These are phyloP conservation scores for Apiotrichum akiyoshidainum DNA, from an alignment of 1,284 basidiomycete genomes.

Conservation along the genomic window DNA sequence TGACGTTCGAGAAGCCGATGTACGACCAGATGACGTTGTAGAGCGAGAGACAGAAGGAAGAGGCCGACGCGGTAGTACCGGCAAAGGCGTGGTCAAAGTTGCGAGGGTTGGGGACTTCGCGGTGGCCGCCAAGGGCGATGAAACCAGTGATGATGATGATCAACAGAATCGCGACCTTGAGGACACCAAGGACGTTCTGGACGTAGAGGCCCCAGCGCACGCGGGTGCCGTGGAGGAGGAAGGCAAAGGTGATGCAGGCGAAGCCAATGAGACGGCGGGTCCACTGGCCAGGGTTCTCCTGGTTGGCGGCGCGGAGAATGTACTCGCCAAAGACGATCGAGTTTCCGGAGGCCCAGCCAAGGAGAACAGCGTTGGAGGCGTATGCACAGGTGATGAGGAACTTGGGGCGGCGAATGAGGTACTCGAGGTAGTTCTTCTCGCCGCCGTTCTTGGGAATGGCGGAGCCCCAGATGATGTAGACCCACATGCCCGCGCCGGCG, in stretches of 20 bases:
- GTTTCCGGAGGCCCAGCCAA: slow-evolving; percentile 22
- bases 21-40: slow-evolving; percentile 26
- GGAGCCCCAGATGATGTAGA: slow-evolving; percentile 28
- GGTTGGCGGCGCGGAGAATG: slow-evolving; percentile 18
- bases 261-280: slow-evolving; percentile 15
- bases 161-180: slow-evolving; percentile 12
- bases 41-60: slow-evolving; percentile 9
- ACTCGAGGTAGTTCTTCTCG: slow-evolving; percentile 29
- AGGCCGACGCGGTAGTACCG: slow-evolving; percentile 44
- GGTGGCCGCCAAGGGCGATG: slow-evolving; percentile 56
- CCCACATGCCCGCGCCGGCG: slow-evolving; percentile 28
- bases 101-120: slow-evolving; percentile 53
- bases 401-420: slow-evolving; percentile 17
- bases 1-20: slow-evolving; percentile 54
- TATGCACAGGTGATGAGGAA: slow-evolving; percentile 21
- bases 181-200: slow-evolving; percentile 12
- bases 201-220: slow-evolving; percentile 10
- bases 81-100: slow-evolving; percentile 57
- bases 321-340: slow-evolving; percentile 21
- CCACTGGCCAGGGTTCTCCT: slow-evolving; percentile 15
- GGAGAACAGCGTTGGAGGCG: slow-evolving; percentile 22
- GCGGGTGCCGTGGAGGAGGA: slow-evolving; percentile 27
- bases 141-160: slow-evolving; percentile 54
- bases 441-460: slow-evolving; percentile 25
- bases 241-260: slow-evolving; percentile 13